Percentiles rank a stretch among this genome's conserved stretches.
These are phyloP conservation scores for Chalciporus sp. DNA, from an alignment of 1,284 basidiomycete species.

Conservation along the genomic window DNA sequence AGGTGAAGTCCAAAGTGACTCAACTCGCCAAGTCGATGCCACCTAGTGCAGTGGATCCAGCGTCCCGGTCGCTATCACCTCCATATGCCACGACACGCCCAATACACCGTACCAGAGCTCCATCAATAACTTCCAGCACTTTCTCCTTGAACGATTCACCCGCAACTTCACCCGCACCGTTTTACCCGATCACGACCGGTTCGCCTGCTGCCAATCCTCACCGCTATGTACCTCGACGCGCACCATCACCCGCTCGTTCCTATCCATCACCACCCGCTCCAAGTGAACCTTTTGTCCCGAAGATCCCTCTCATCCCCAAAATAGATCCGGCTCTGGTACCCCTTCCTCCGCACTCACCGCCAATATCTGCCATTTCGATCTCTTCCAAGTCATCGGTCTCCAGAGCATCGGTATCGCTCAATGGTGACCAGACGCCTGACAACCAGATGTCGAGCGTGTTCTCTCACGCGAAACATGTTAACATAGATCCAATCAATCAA, in stretches of 20 bases:
- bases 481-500: constrained; percentile 14
- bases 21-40: constrained; percentile 44
- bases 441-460: constrained; percentile 26
- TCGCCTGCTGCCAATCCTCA: constrained; percentile 58
- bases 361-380: constrained; percentile 66
- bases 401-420: constrained; percentile 46
- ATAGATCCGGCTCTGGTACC: constrained; percentile 58
- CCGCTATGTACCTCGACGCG: constrained; percentile 46
- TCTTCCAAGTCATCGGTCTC: constrained; percentile 70
- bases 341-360: constrained; percentile 67
- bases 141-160: constrained; percentile 36
- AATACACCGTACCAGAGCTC: constrained; percentile 41
- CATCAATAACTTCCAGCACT: constrained; percentile 46
- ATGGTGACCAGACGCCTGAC: constrained; percentile 37
- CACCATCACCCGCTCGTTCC: constrained; percentile 35
- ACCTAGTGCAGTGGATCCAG: constrained; percentile 9
- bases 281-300: constrained; percentile 34
- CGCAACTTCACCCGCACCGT: constrained; percentile 31
- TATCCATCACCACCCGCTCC: constrained; percentile 41
- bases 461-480: constrained; percentile 13
- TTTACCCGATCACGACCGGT: constrained; percentile 61
- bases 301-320: constrained; percentile 32
- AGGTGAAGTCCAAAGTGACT: constrained; percentile 61
- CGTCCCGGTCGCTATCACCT: constrained; percentile 31
- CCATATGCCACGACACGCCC: constrained; percentile 38